These are phyloP conservation scores for Clarkia xantiana DNA, from an alignment of 345 rosid genomes.

Conservation along the genomic window DNA sequence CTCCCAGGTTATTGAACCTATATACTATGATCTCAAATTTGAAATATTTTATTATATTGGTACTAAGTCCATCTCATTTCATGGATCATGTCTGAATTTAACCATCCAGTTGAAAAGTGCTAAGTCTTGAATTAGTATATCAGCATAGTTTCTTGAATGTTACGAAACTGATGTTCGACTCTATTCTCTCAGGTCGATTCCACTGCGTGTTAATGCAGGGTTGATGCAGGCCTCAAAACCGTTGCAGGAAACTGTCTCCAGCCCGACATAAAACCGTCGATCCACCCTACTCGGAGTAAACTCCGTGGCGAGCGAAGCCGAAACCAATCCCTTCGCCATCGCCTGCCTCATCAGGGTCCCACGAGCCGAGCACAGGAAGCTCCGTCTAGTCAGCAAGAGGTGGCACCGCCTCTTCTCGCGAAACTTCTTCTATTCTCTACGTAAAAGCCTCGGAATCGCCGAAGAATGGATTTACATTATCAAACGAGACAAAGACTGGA, in stretches of 20 bases:
- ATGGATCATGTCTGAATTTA: too few relatives aligned
- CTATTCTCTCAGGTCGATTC: conserved; percentile 48
- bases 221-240: conserved; percentile 62
- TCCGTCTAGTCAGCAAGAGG: conserved; percentile 62
- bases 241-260: conserved; percentile 70
- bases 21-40: too few relatives aligned
- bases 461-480: conserved; percentile 69
- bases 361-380: conserved; percentile 48
- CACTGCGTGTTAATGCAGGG: conserved; percentile 63
- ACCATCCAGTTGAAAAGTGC: too few relatives aligned
- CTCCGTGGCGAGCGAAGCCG: conserved; percentile 47
- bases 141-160: neutral
- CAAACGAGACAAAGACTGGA: conserved; percentile 59
- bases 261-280: conserved; percentile 59
- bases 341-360: conserved; percentile 73
- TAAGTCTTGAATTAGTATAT: too few relatives aligned
- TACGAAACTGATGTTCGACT: neutral
- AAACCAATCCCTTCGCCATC: conserved; percentile 59
- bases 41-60: too few relatives aligned
- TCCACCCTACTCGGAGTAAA: conserved; percentile 51
- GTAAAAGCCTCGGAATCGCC: conserved; percentile 51
- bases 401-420: conserved; percentile 60
- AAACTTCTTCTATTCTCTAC: conserved; percentile 51
- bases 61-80: too few relatives aligned
- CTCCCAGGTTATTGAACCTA: too few relatives aligned